Conservation (phyloP, 1,284 basidiomycete species). For the Heterobasidion annosum region DNA sequence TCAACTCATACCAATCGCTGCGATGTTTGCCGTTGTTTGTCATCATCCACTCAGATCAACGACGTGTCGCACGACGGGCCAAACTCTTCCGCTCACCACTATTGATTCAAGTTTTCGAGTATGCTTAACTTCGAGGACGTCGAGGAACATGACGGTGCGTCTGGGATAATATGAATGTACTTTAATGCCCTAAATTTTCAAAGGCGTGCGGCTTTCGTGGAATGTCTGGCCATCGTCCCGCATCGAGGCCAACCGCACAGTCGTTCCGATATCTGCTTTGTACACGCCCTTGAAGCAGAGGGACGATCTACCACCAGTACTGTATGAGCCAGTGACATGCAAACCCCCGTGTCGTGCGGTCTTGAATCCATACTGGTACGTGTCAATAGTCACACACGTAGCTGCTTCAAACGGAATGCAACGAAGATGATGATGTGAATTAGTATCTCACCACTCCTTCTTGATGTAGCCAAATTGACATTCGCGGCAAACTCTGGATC, state of each 20-base stretch:
- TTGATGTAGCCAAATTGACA: slow-evolving; percentile 88
- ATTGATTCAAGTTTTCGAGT: background rate
- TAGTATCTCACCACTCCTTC: slow-evolving; percentile 13
- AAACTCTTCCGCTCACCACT: background rate
- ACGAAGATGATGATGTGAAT: background rate
- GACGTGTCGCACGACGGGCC: slow-evolving; percentile 11
- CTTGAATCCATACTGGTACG: slow-evolving; percentile 92
- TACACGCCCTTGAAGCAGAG: slow-evolving; percentile 95
- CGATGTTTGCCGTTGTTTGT: slow-evolving; percentile 3
- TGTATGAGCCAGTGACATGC: slow-evolving; percentile 98
- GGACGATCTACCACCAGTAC: slow-evolving; percentile 91
- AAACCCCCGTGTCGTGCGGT: slow-evolving; percentile 92
- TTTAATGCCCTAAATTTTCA: background rate
- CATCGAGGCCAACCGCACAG: slow-evolving; percentile 95
- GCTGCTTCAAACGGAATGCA: background rate
- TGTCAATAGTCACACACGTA: slow-evolving; percentile 1
- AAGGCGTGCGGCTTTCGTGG: slow-evolving; percentile 91
- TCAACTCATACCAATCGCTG: too few species aligned
- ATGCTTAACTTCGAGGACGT: slow-evolving; percentile 48
- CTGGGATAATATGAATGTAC: background rate
- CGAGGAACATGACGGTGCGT: slow-evolving; percentile 54
- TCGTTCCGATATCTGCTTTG: slow-evolving; percentile 96
- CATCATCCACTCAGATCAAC: background rate
- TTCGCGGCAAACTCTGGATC: slow-evolving; percentile 98
- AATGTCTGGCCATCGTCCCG: slow-evolving; percentile 98